Base-by-base conservation (phyloP, 2,329 filamentous ascomycete genomes). In the Claviceps purpurea region DNA sequence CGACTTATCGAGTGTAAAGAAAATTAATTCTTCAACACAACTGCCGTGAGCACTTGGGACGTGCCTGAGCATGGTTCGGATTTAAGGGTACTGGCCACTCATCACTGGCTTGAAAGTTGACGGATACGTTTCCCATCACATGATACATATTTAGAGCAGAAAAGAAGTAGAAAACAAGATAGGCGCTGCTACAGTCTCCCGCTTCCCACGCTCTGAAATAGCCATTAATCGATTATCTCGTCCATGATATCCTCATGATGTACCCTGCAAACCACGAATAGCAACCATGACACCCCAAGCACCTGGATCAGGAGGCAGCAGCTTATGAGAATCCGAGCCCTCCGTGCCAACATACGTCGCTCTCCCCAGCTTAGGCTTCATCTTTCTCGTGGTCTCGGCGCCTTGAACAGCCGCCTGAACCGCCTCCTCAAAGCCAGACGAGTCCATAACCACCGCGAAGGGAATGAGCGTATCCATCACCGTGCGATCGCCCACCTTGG, bases 271-370 rank as follows among this genome's bases (percentile, higher is more conserved):
- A 1, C 70, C 73, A 56, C 67, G 64, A 44, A 77, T 70, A 2
- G 69, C 75, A 16, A 78, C 74, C 74, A 81, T 81, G 24, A 84
- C 74, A n/a, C 82, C 84, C 72, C 82, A 81, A 4, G 84, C 84
- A 34, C 84, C 83, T 0, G 84, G 84, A 63, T 87, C 84, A 3
- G 84, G 82, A 4, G 84, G 80, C 51, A 76, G 56, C 45, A 76
- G 56, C 45, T 73, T 73, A 50, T 66, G 66, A 51, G 70, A 72
- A 54, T 76, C 76, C 3, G 70, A 70, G 44, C 74, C 75, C 1
- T 72, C 74, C 1, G 72, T 74, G 5, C 77, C 81, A 3, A 87
- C 78, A 59, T 87, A 87, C 0, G 84, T 84, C 11, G 83, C 83
- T 50, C 84, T 70, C 1, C 84, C 84, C 30, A 87, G 68, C 58